phyloP scores from a whole-genome alignment of 345 rosid species.

The Populus simonii region DNA sequence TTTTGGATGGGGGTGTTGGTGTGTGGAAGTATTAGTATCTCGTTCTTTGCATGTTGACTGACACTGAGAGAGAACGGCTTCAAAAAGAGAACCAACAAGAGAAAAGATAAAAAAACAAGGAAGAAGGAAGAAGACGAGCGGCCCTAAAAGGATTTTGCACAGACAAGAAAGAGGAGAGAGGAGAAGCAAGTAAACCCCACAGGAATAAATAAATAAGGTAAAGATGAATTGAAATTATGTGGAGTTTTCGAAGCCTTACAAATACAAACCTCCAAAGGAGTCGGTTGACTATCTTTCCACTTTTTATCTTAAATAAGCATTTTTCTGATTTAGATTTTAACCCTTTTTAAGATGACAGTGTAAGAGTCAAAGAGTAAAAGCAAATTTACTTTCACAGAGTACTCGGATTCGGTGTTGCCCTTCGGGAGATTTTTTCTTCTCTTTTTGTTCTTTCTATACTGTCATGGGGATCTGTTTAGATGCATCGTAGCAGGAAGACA shows the following conservation, averaged over 20 bases:
- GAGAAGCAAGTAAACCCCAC: not conserved
- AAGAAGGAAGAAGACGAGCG: slow-evolving; percentile 16
- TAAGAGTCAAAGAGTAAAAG: not conserved
- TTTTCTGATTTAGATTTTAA: not conserved
- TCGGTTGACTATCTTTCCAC: slow-evolving; percentile 60
- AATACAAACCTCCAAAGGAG: slow-evolving; percentile 47
- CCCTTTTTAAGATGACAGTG: not conserved
- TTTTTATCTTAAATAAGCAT: slow-evolving; percentile 2
- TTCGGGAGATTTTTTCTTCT: not conserved
- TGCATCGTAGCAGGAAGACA: not conserved
- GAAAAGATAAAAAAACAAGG: not conserved
- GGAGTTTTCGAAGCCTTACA: slow-evolving; percentile 82
- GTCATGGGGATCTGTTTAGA: not conserved
- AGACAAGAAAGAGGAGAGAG: not conserved
- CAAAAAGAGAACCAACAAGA: not conserved
- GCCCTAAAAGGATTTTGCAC: not conserved
- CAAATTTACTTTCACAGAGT: not conserved
- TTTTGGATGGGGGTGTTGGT: not conserved
- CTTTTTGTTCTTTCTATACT: not conserved
- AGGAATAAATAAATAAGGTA: not conserved
- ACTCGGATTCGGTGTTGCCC: not conserved
- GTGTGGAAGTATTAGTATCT: not conserved
- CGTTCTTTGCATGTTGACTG: slow-evolving; percentile 14
- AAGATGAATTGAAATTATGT: slow-evolving; percentile 48
- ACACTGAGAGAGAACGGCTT: slow-evolving; percentile 5